Evolutionary conservation across 2,329 filamentous ascomycete genomes (phyloP), one percentile per base, ranked within the genome.

Genomic region (Davidsoniella eucalypti): DNA sequence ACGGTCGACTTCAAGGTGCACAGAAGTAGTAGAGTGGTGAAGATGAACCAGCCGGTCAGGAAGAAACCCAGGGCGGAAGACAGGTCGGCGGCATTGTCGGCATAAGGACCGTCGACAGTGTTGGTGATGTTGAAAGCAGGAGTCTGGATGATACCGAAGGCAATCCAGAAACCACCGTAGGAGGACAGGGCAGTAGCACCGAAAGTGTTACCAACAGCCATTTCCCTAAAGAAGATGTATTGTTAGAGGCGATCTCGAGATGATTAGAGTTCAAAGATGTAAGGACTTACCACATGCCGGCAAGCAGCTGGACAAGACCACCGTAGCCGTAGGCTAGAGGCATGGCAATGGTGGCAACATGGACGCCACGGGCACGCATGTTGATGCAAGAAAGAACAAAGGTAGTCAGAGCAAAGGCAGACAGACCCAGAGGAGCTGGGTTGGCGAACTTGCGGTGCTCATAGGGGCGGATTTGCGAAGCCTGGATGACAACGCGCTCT

Each of bases 161-260:
- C 70, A 59, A 90, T 75, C 85, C 85, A 90, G 73, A 90, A 90
- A 55, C 84, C 84, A 58, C 85, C 84, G 60, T 85, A 90, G 0
- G 84, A 88, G 8, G 82, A 84, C 52, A 90, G 68, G 17, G 84
- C 83, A 21, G 84, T 88, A 48, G 83, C 84, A 71, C 84, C 84
- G 57, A 90, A 88, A 9, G 85, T 90, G 71, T 90, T 90, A 52
- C 84, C 84, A n/a, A 85, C 73, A 36, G 84, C 83, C 76, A 90
- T 85, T 68, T 90, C 84, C 83, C 82, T 25, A 41, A 4, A 49
- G 21, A 36, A 37, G 12, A 17, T 42, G 29, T 10, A n/a, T 41
- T 21, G 36, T 36, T 26, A 46, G 46, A 38, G 36, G 37, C 39
- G 43, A 48, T 25, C 12, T 21, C 16, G 45, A n/a, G 33, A 43